phyloP scores from a whole-genome alignment of 1,284 basidiomycete genomes.

The Pseudozyma thailandica region DNA sequence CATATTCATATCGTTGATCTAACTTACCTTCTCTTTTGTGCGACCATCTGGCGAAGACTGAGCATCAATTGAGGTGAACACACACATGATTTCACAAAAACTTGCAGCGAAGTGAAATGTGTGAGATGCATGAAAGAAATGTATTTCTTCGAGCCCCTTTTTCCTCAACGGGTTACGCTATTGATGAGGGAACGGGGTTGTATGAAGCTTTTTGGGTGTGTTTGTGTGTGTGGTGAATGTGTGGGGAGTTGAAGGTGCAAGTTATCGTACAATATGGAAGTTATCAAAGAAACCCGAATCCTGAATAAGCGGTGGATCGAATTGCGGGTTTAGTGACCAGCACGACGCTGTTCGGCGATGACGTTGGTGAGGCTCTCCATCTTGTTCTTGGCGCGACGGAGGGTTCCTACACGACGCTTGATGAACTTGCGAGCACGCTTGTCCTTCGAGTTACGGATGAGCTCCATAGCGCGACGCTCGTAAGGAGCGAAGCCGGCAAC shows the following conservation, averaged over 20 bases:
- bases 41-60: neutral
- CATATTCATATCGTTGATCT: neutral
- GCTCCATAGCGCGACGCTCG: constrained; percentile 97
- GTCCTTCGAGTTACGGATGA: constrained; percentile 97
- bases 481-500: constrained; percentile 95
- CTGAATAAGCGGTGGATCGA: neutral
- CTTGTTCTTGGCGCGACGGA: constrained; percentile 67
- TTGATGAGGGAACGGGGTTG: too few relatives aligned
- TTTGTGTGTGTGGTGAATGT: too few relatives aligned
- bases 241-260: too few relatives aligned
- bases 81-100: too few relatives aligned
- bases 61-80: too few relatives aligned
- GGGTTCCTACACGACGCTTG: constrained; percentile 66
- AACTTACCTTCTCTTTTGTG: neutral
- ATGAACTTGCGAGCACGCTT: constrained; percentile 68
- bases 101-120: too few relatives aligned
- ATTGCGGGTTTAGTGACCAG: constrained; percentile 58
- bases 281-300: neutral
- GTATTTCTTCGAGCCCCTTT: too few relatives aligned
- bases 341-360: constrained; percentile 66
- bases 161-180: too few relatives aligned
- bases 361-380: constrained; percentile 65
- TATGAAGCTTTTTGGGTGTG: neutral
- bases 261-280: too few relatives aligned
- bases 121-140: neutral